phyloP scores from a whole-genome alignment of 768 basidiomycete species.

The Agaricus bisporus region DNA sequence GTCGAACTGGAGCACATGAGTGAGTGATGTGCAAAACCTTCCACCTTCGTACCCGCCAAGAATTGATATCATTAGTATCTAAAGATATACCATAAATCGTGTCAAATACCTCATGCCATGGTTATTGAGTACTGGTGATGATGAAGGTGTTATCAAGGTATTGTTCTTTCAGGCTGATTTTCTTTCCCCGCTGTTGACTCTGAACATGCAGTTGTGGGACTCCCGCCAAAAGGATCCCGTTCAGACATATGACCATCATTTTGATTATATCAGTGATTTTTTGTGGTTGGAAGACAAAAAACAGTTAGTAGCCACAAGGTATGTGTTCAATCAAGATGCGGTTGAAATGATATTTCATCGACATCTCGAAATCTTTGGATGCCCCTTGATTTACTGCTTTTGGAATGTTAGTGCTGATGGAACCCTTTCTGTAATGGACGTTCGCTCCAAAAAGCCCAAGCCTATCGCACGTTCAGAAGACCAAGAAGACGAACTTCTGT shows the following conservation, averaged over 20 bases:
- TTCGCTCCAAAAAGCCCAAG: slow-evolving; percentile 72
- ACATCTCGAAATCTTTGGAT: not conserved
- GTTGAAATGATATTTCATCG: not conserved
- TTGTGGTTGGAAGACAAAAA: slow-evolving; percentile 79
- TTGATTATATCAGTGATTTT: slow-evolving; percentile 93
- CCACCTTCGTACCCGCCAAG: not conserved
- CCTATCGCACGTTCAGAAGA: slow-evolving; percentile 87
- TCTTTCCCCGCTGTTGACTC: slow-evolving; percentile 1
- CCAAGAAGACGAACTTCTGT: slow-evolving; percentile 92
- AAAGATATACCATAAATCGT: slow-evolving; percentile 81
- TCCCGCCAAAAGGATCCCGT: slow-evolving; percentile 60
- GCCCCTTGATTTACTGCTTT: not conserved
- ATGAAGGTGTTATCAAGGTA: slow-evolving; percentile 92
- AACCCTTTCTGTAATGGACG: slow-evolving; percentile 87
- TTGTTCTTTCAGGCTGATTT: slow-evolving; percentile 10
- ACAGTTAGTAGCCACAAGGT: slow-evolving; percentile 88
- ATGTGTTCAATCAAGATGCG: slow-evolving; percentile 14
- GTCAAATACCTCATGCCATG: slow-evolving; percentile 66
- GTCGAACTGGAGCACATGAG: slow-evolving; percentile 58
- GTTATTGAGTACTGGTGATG: slow-evolving; percentile 82
- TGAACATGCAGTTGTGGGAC: slow-evolving; percentile 76
- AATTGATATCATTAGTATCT: slow-evolving; percentile 28
- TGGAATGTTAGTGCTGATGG: slow-evolving; percentile 70
- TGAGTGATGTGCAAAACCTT: slow-evolving; percentile 29
- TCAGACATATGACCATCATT: slow-evolving; percentile 77